Percentiles rank a stretch among this genome's conserved stretches.
phyloP scores from a whole-genome alignment of 2,329 filamentous ascomycete species.

The Phyllosticta citrichinensis region DNA sequence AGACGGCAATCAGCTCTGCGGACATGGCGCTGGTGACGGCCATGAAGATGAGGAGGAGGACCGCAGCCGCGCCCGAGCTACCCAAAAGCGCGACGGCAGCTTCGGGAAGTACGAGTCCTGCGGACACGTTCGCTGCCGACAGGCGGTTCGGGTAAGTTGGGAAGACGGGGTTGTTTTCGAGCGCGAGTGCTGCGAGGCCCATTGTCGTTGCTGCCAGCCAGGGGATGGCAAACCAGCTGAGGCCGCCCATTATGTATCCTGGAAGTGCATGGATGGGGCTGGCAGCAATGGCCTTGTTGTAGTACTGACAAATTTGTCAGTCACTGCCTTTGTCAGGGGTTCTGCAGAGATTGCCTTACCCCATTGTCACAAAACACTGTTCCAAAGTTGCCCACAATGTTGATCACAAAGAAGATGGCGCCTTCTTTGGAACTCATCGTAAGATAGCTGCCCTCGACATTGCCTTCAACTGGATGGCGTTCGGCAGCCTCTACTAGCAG shows the following conservation, averaged over 20 bases:
- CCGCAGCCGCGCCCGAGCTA: constrained; percentile 67
- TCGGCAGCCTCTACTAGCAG: constrained; percentile 58
- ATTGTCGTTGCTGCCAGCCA: constrained; percentile 85
- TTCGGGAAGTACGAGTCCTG: constrained; percentile 75
- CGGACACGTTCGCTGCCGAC: constrained; percentile 62
- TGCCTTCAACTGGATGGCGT: constrained; percentile 67
- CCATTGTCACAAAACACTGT: constrained; percentile 78
- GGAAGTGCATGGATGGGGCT: constrained; percentile 77
- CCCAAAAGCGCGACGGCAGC: constrained; percentile 77
- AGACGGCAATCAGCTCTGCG: constrained; percentile 52
- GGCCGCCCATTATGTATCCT: constrained; percentile 76
- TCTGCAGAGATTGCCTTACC: constrained; percentile 25
- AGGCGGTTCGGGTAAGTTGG: constrained; percentile 66
- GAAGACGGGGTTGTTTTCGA: constrained; percentile 64
- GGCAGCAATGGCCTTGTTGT: constrained; percentile 88
- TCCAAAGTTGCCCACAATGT: constrained; percentile 74
- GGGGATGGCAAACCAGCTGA: constrained; percentile 88
- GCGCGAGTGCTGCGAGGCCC: constrained; percentile 69
- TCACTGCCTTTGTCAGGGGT: constrained; percentile 26
- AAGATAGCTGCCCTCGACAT: constrained; percentile 70
- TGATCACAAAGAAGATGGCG: constrained; percentile 85
- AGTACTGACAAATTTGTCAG: constrained; percentile 28
- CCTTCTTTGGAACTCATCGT: constrained; percentile 78
- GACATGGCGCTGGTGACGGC: constrained; percentile 36
- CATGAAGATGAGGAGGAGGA: constrained; percentile 47